These are phyloP conservation scores for Leucoagaricus sp. DNA, from an alignment of 1,284 basidiomycete genomes.

Conservation along the genomic window DNA sequence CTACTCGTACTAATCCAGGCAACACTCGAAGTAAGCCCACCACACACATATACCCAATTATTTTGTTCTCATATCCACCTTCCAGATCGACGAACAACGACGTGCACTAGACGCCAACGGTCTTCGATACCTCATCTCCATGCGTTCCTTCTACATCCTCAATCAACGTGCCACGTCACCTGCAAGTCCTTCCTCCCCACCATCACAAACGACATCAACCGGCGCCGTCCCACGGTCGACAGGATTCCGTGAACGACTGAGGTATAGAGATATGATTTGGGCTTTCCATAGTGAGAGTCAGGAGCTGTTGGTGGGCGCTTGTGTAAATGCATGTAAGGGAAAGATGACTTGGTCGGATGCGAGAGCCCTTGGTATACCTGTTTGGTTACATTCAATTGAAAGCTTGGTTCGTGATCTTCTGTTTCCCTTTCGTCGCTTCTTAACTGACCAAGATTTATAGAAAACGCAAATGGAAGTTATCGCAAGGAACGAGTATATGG, in stretches of 20 bases:
- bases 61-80: too few species aligned
- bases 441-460: slow-evolving; percentile 40
- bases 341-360: slow-evolving; percentile 92
- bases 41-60: slow-evolving; percentile 2
- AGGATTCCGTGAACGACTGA: slow-evolving; percentile 68
- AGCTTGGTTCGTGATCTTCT: slow-evolving; percentile 59
- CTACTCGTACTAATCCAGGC: slow-evolving; percentile 83
- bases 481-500: slow-evolving; percentile 91
- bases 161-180: slow-evolving; percentile 59
- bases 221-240: slow-evolving; percentile 42
- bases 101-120: slow-evolving; percentile 89
- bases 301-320: slow-evolving; percentile 75
- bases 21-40: slow-evolving; percentile 70
- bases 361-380: slow-evolving; percentile 79
- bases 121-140: slow-evolving; percentile 85
- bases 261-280: slow-evolving; percentile 94
- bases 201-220: slow-evolving; percentile 27
- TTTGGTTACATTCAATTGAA: slow-evolving; percentile 85
- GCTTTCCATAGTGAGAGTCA: slow-evolving; percentile 94
- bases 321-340: slow-evolving; percentile 70
- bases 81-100: slow-evolving; percentile 86
- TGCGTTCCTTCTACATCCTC: slow-evolving; percentile 81
- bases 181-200: slow-evolving; percentile 42
- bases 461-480: slow-evolving; percentile 85
- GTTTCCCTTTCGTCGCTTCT: background rate